These are phyloP conservation scores for Thoreauomyces humboldtii DNA, from an alignment of 192 early-diverging fungal species.

Conservation along the genomic window DNA sequence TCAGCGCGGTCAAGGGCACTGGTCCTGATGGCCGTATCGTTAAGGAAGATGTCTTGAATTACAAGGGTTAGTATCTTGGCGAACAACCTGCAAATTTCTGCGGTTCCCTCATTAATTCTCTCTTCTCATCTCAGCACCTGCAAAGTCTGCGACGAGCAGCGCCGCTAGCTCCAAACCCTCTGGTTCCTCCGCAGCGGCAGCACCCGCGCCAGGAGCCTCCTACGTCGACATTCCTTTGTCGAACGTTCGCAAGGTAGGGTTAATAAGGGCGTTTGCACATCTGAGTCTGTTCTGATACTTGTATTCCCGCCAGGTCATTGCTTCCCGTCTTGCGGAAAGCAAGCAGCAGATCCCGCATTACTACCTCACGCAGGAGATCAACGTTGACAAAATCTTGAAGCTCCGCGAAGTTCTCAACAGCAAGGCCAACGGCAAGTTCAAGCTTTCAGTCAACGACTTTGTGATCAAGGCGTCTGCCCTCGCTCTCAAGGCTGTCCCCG, in stretches of 20 bases:
- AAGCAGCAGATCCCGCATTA: slow-evolving; percentile 59
- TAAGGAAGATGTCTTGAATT: slow-evolving; percentile 85
- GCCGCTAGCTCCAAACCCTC: slow-evolving; percentile 22
- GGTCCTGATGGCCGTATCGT: slow-evolving; percentile 88
- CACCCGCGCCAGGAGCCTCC: slow-evolving; percentile 30
- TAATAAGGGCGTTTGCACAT: too few species aligned
- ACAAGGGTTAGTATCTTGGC: slow-evolving; percentile 35
- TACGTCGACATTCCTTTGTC: slow-evolving; percentile 46
- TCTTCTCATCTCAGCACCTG: slow-evolving; percentile 3
- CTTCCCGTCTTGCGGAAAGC: slow-evolving; percentile 49
- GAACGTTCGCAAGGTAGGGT: slow-evolving; percentile 44
- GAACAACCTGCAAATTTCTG: not conserved
- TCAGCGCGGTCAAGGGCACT: slow-evolving; percentile 75
- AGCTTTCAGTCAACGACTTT: slow-evolving; percentile 98
- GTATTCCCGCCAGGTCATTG: slow-evolving; percentile 57
- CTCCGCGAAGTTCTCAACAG: slow-evolving; percentile 88
- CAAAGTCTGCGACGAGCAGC: slow-evolving; percentile 1
- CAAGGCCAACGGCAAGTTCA: slow-evolving; percentile 82
- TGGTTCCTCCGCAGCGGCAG: slow-evolving; percentile 22
- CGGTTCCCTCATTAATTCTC: slow-evolving; percentile 14
- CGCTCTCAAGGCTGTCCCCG: slow-evolving; percentile 87
- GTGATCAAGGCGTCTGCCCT: slow-evolving; percentile 92
- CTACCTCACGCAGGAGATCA: slow-evolving; percentile 75
- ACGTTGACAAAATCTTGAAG: slow-evolving; percentile 77
- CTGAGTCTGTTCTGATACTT: too few species aligned